Percentiles rank a stretch among this genome's conserved stretches.
These are phyloP conservation scores for Aureobasidium sp. DNA, from an alignment of 2,329 filamentous ascomycete species.

Conservation along the genomic window DNA sequence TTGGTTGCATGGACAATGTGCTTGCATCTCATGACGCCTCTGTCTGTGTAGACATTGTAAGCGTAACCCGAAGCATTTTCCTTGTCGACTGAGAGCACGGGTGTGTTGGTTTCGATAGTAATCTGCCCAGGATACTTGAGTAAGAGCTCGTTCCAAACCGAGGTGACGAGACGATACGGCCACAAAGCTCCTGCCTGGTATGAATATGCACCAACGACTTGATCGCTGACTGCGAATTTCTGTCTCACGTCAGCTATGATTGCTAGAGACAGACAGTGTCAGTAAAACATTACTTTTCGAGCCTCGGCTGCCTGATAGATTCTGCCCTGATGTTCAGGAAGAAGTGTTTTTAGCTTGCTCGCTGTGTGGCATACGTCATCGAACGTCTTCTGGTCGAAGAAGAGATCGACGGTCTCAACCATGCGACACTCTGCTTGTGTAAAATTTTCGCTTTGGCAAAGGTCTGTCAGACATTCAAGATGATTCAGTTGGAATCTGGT, in stretches of 20 bases:
- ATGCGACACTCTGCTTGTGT: neutral
- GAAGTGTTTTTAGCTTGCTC: neutral
- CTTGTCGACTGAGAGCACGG: slow-evolving; percentile 22
- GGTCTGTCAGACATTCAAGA: neutral
- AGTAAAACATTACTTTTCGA: neutral
- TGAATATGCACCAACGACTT: neutral
- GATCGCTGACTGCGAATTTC: neutral
- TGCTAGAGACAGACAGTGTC: too few relatives aligned
- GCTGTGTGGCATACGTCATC: neutral
- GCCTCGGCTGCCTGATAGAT: neutral
- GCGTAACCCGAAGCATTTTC: slow-evolving; percentile 21
- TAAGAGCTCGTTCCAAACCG: neutral
- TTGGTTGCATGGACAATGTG: slow-evolving; percentile 22
- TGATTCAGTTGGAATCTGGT: neutral
- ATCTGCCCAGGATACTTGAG: neutral
- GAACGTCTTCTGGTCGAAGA: neutral
- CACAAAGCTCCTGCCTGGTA: neutral
- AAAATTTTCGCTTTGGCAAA: neutral
- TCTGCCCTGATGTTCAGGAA: neutral
- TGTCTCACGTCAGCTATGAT: too few relatives aligned
- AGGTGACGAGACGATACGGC: neutral
- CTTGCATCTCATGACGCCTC: slow-evolving; percentile 19
- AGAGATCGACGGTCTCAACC: neutral
- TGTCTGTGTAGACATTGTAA: slow-evolving; percentile 20
- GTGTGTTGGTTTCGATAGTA: slow-evolving; percentile 26